Evolutionary conservation across 768 basidiomycete genomes (phyloP), one percentile per base, ranked within the genome.

Genomic region (Termitomyces sp.): DNA sequence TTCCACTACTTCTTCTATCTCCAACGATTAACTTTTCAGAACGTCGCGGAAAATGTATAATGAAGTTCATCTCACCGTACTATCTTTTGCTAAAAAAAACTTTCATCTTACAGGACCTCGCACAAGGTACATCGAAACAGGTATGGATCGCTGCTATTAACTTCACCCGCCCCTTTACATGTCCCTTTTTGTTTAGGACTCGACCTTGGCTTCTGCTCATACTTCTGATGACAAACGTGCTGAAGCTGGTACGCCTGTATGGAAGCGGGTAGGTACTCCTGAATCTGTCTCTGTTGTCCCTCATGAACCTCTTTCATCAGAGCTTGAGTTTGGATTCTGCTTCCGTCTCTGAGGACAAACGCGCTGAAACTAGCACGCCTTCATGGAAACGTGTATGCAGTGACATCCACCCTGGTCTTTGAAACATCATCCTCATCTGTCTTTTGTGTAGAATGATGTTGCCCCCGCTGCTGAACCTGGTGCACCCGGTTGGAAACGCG

Each of bases 31-130:
- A 42, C 20, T 49, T 44, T 35, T 13, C 33, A 64, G 63, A 35
- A 55, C 26, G 38, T 59, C 14, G 26, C 54, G 28, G 44, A 51
- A 26, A 36, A 55, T 12, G 61, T 60, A 57, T 16, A 56, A 56
- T 24, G 53, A 14, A 6, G 28, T 42, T 33, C 24, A 16, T 13
- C 10, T 35, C 22, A 20, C 22, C 32, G 32, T 6, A 33, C 20
- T 49, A 0, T n/a, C 10, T 42, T 42, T 42, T 10, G 8, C n/a
- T 20, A 10, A 16, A 16, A 18, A 36, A 16, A 12, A 7, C 13
- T 24, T 35, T 10, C 9, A n/a, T 24, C 28, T 24, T 54, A 28
- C 44, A 54, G 53, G 32, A 54, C 16, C n/a, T 16, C 12, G 20
- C 24, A 8, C 42, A 45, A n/a, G 43, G 56, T 35, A 43, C 24